These are phyloP conservation scores for Sutorius australiensis DNA, from an alignment of 768 basidiomycete species.

Conservation along the genomic window DNA sequence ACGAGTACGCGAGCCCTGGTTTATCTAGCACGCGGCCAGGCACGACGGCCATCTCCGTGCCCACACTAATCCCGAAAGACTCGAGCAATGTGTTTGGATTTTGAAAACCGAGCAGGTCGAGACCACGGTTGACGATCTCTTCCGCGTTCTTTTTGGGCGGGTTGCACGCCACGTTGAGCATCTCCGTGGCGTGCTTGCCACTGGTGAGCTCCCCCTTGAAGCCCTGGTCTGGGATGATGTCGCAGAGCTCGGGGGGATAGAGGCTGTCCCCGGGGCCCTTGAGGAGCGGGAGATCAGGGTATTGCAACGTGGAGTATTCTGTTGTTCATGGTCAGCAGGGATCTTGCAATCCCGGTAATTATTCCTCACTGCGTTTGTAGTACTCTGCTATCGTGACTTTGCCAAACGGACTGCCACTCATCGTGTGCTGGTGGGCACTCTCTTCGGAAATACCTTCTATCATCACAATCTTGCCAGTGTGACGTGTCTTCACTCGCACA, in stretches of 20 bases:
- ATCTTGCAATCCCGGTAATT: not conserved
- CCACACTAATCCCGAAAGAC: conserved; percentile 43
- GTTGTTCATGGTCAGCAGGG: not conserved
- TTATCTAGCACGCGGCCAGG: conserved; percentile 48
- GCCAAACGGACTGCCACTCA: conserved; percentile 37
- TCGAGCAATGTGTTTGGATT: conserved; percentile 30
- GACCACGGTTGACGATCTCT: conserved; percentile 41
- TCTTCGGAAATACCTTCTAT: conserved; percentile 49
- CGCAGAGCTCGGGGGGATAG: conserved; percentile 47
- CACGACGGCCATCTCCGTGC: conserved; percentile 48
- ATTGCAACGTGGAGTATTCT: conserved; percentile 38
- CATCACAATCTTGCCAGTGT: conserved; percentile 64
- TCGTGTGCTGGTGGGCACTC: conserved; percentile 36
- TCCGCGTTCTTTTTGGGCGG: conserved; percentile 44
- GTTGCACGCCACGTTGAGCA: conserved; percentile 47
- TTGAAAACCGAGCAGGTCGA: conserved; percentile 41
- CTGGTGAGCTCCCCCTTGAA: conserved; percentile 48
- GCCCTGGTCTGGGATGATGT: conserved; percentile 39
- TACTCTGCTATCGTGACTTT: conserved; percentile 43
- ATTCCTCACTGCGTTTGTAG: conserved; percentile 38
- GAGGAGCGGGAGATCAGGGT: conserved; percentile 40
- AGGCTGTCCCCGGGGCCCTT: conserved; percentile 34
- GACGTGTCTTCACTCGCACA: conserved; percentile 58
- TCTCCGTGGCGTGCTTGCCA: conserved; percentile 39
- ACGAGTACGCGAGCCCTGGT: conserved; percentile 41